Evolutionary conservation across 495 filamentous ascomycete species (phyloP), one percentile per base, ranked within the genome.

Genomic region (Cladorrhinum samala): DNA sequence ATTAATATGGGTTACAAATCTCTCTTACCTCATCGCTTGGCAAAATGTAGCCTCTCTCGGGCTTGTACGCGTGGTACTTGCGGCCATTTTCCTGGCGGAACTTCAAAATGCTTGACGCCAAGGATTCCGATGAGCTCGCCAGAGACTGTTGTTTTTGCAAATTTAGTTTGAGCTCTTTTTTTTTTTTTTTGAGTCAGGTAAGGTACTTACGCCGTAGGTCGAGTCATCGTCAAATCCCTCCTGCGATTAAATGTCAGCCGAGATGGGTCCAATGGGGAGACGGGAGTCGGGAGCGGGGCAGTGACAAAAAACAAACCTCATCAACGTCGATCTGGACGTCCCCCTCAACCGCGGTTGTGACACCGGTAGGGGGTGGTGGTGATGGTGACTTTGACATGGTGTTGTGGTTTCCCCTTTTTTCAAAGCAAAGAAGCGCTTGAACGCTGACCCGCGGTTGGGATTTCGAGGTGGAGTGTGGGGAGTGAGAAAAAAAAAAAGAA

Each of bases 1-100:
- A n/a, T n/a, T n/a, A n/a, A n/a, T n/a, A n/a, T n/a, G n/a, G n/a
- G n/a, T n/a, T n/a, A n/a, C n/a, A n/a, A n/a, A n/a, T n/a, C n/a
- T n/a, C n/a, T n/a, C n/a, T n/a, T n/a, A n/a, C n/a, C n/a, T n/a
- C 42, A 23, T 45, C 42, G 19, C 42, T 45, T 9, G 42, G 42
- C 3, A 45, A n/a, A n/a, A 45, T 45, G 20, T 14, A 18, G 14
- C 72, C 60, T 33, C 68, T 19, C 19, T 45, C 71, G 33, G 68
- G 67, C 58, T 71, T 70, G 54, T 68, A 73, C 23, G 68, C 68
- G 58, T 74, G 72, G 36, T 74, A 76, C 27, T 65, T 67, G 30
- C 73, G 59, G 7, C 71, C 71, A 55, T 76, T 68, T 38, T 76
- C 72, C 19, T 60, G 49, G 46, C 67, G 62, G 41, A 72, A 68